Evolutionary conservation across 116 monocot genomes (phyloP).

Genomic region (Trichopus zeylanicus): DNA sequence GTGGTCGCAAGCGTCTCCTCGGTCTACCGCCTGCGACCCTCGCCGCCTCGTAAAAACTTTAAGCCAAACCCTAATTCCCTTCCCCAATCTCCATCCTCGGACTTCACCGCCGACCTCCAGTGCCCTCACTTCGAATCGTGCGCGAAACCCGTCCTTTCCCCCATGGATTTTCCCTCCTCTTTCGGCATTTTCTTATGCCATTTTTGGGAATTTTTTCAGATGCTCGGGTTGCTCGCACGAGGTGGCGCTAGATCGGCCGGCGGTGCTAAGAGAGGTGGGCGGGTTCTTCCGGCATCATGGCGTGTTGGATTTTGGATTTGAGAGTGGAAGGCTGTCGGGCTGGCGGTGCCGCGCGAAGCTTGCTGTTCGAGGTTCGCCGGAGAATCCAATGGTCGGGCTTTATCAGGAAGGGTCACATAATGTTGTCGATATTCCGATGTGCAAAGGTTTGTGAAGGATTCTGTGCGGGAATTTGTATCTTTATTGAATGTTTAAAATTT

Average conservation of each 20-base stretch:
- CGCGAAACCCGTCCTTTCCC: neutral
- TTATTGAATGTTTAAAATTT: too few relatives aligned
- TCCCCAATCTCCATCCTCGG: neutral
- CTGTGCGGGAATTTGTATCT: too few relatives aligned
- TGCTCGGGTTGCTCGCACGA: conserved; percentile 88
- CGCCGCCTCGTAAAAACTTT: neutral
- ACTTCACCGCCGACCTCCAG: conserved; percentile 23
- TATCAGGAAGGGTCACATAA: conserved; percentile 90
- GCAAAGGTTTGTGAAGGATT: conserved; percentile 53
- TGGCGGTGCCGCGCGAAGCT: conserved; percentile 97
- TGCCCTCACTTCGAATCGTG: conserved; percentile 83
- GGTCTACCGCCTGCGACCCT: neutral
- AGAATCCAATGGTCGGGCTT: conserved; percentile 65
- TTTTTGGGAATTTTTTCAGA: conserved; percentile 22
- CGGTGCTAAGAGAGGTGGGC: conserved; percentile 40
- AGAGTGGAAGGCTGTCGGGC: conserved; percentile 60
- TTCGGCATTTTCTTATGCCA: neutral
- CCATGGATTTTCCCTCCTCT: neutral
- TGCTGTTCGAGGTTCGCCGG: conserved; percentile 69
- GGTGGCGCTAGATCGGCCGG: conserved; percentile 61
- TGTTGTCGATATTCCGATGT: conserved; percentile 78
- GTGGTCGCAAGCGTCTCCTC: neutral
- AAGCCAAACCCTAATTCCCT: neutral
- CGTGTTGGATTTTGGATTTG: conserved; percentile 67
- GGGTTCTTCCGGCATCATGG: conserved; percentile 58